Conservation (phyloP, 225 moss, liverwort and hornwort species). For the Bryum argenteum region DNA sequence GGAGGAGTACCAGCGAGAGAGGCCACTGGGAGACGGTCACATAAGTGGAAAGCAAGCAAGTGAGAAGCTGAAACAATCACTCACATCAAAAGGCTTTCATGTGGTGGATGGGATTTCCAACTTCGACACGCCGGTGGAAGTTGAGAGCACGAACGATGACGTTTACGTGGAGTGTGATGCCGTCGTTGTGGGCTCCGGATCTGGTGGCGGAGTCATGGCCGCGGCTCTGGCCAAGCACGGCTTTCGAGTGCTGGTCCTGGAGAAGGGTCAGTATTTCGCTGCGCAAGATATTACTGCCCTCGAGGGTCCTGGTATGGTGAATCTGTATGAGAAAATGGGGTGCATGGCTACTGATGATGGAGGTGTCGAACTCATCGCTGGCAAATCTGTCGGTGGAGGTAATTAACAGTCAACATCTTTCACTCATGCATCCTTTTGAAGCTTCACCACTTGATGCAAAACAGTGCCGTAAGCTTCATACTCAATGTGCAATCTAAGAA, state of each 20-base stretch:
- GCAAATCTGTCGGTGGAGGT: conserved; percentile 79
- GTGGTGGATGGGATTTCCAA: conserved; percentile 36
- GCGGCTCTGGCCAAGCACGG: conserved; percentile 72
- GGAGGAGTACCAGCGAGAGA: conserved; percentile 23
- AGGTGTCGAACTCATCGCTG: conserved; percentile 58
- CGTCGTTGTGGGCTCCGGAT: conserved; percentile 84
- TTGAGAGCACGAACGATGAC: conserved; percentile 6
- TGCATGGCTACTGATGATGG: conserved; percentile 63
- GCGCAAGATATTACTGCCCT: conserved; percentile 62
- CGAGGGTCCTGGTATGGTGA: conserved; percentile 55
- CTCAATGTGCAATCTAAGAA: too few relatives aligned
- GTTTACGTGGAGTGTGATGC: conserved; percentile 69
- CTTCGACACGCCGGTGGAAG: conserved; percentile 6
- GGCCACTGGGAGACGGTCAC: conserved; percentile 66
- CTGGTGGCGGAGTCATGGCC: conserved; percentile 88
- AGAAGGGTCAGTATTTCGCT: conserved; percentile 79
- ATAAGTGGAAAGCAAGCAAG: conserved; percentile 42
- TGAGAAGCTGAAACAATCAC: conserved; percentile 37
- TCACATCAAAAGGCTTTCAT: conserved; percentile 50
- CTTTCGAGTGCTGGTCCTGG: conserved; percentile 72
- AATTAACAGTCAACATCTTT: too few relatives aligned
- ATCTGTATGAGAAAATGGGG: conserved; percentile 64
- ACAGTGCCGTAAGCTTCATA: too few relatives aligned
- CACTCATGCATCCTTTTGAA: too few relatives aligned
- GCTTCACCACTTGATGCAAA: too few relatives aligned